A percentile compares a stretch with the other conserved stretches of the same genome.
phyloP scores from a whole-genome alignment of 371 early-diverging fungal species.

The Mortierella sp. region DNA sequence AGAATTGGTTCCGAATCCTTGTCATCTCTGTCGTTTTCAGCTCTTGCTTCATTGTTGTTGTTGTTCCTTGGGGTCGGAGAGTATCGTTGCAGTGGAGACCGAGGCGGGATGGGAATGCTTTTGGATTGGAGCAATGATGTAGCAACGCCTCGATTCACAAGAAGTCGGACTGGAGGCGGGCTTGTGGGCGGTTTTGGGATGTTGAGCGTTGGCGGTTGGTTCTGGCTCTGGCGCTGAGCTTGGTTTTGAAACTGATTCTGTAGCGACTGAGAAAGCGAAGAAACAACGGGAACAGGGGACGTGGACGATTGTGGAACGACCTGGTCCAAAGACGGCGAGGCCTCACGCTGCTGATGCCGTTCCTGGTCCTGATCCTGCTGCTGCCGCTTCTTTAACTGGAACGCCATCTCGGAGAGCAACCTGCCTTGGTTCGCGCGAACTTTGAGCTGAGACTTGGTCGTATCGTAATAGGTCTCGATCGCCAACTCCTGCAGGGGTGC shows the following conservation, averaged over 20 bases:
- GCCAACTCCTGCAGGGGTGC: slow-evolving; percentile 38
- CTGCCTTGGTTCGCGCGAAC: slow-evolving; percentile 34
- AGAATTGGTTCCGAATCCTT: slow-evolving; percentile 15
- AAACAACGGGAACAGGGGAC: neutral
- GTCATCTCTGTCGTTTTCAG: slow-evolving; percentile 6
- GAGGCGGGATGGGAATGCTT: slow-evolving; percentile 14
- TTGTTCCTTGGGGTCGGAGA: neutral
- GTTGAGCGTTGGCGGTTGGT: slow-evolving; percentile 38
- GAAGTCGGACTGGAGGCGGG: slow-evolving; percentile 50
- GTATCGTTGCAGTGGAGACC: slow-evolving; percentile 1
- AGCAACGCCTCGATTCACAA: slow-evolving; percentile 29
- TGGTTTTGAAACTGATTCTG: slow-evolving; percentile 23
- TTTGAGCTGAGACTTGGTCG: slow-evolving; percentile 51
- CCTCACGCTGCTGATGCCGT: neutral
- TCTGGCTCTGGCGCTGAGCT: slow-evolving; percentile 1
- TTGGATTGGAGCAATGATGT: neutral
- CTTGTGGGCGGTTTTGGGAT: slow-evolving; percentile 52
- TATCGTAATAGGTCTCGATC: slow-evolving; percentile 55
- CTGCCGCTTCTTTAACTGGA: slow-evolving; percentile 32
- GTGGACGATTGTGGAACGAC: neutral
- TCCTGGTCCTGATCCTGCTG: slow-evolving; percentile 17
- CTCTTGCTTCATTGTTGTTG: neutral
- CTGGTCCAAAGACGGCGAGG: neutral
- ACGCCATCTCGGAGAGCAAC: slow-evolving; percentile 33
- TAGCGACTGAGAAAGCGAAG: slow-evolving; percentile 6